Evolutionary conservation across 768 basidiomycete species (phyloP), one percentile per base, ranked within the genome.

Genomic region (Coprinopsis strossmayeri): DNA sequence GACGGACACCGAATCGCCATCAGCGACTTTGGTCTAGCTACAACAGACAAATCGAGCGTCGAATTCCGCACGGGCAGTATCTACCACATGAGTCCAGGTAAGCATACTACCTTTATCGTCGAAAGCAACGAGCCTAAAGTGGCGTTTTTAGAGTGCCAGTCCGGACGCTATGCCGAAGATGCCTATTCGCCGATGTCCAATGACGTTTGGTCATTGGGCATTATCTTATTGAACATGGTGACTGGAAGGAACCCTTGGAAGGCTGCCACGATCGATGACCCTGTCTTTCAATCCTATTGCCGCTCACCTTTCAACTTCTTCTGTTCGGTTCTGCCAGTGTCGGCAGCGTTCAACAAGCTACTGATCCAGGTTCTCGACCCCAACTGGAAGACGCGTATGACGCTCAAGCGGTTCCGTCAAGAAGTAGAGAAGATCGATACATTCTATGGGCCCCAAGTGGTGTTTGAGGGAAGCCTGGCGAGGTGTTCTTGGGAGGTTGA

Each of bases 21-120:
- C 53, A 94, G 93, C 30, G 95, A 98, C 68, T 98, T 98, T 64
- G 95, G 95, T 20, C 78, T 98, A 5, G 87, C 94, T 2, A 96
- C 94, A 3, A 87, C 86, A 18, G 91, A 95, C 54, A 79, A 78
- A 60, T 71, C 79, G 48, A 92, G 90, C 58, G 78, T 78, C 47
- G 94, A 98, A 64, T 91, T 93, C 66, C 81, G 90, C 45, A 96
- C 93, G 28, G 94, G 94, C n/a, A 93, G 90, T 58, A 81, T 93
- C n/a, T 96, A 92, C 66, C 95, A 96, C 67, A 94, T 98, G 87
- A 93, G 91, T 60, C 94, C 94, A 66, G 91, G 88, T 82, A 65
- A 43, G 76, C 64, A 48, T 40, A 35, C 39, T 24, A 4, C 46
- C 18, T 11, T 18, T 3, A 26, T 26, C 21, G 24, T n/a, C n/a